Evolutionary conservation across 768 basidiomycete species (phyloP).

Genomic region (Suillus variegatus): DNA sequence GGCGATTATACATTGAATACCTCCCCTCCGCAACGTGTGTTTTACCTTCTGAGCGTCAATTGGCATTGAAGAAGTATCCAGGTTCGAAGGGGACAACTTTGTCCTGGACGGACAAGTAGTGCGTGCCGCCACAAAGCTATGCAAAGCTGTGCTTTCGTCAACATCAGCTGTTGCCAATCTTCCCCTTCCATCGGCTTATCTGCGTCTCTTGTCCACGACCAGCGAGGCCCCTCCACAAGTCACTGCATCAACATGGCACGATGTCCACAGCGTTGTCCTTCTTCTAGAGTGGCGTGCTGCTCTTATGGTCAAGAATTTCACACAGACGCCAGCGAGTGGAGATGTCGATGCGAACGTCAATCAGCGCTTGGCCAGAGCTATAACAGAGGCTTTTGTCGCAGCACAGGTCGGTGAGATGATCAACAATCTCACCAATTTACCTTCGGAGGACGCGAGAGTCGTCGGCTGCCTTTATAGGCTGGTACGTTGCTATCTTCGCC

Average conservation of each 20-base stretch:
- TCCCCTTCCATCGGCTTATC: slow-evolving; percentile 39
- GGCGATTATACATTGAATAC: slow-evolving; percentile 63
- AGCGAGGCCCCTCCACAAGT: slow-evolving; percentile 21
- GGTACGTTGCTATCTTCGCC: slow-evolving; percentile 17
- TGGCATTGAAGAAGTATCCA: slow-evolving; percentile 21
- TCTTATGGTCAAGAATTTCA: slow-evolving; percentile 46
- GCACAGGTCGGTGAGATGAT: slow-evolving; percentile 53
- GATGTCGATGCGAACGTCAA: slow-evolving; percentile 52
- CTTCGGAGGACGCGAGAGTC: slow-evolving; percentile 18
- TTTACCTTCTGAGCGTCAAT: background rate
- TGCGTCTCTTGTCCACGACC: slow-evolving; percentile 47
- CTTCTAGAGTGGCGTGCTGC: slow-evolving; percentile 72
- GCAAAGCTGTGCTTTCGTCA: slow-evolving; percentile 42
- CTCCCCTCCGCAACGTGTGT: slow-evolving; percentile 65
- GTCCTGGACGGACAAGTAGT: slow-evolving; percentile 77
- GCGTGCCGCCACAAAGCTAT: slow-evolving; percentile 67
- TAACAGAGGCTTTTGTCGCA: slow-evolving; percentile 71
- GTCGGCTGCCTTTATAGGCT: slow-evolving; percentile 30
- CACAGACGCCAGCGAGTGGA: slow-evolving; percentile 33
- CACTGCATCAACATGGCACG: slow-evolving; percentile 35
- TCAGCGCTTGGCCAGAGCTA: slow-evolving; percentile 60
- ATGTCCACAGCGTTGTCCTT: slow-evolving; percentile 40
- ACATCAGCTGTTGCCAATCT: slow-evolving; percentile 33
- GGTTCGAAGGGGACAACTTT: slow-evolving; percentile 80
- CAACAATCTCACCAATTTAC: slow-evolving; percentile 25